These are phyloP conservation scores for Corylus heterophylla DNA, from an alignment of 306 rosid genomes.

Conservation along the genomic window DNA sequence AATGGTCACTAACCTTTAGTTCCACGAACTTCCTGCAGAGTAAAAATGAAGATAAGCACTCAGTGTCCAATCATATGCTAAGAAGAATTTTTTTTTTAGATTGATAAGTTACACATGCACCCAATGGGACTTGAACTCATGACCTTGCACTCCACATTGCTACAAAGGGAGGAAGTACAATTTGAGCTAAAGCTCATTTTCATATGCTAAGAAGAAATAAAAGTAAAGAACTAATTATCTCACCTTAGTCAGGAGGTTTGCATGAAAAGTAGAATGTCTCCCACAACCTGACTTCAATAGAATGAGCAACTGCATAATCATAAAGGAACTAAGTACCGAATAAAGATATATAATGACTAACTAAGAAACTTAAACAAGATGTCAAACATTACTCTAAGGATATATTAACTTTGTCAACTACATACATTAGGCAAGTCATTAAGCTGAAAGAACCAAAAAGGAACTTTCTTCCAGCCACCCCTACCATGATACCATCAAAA, in stretches of 20 bases:
- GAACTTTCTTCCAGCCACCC: background rate
- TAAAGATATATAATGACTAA: background rate
- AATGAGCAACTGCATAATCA: slow-evolving; percentile 34
- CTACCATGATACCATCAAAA: background rate
- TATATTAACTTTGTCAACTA: background rate
- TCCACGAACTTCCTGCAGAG: slow-evolving; percentile 53
- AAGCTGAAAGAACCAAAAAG: background rate
- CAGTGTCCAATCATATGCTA: slow-evolving; percentile 6
- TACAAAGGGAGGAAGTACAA: too few species aligned
- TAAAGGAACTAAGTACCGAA: background rate
- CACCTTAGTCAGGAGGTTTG: slow-evolving; percentile 37
- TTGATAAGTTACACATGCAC: too few species aligned
- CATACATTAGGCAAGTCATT: background rate
- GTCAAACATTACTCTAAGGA: background rate
- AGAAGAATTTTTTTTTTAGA: background rate
- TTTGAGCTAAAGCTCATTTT: too few species aligned
- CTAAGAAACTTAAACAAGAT: background rate
- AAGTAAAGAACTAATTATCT: slow-evolving; percentile 16
- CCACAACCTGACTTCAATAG: slow-evolving; percentile 21
- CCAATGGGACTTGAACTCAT: too few species aligned
- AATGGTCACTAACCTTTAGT: slow-evolving; percentile 46
- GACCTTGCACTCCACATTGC: too few species aligned
- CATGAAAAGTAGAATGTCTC: slow-evolving; percentile 18
- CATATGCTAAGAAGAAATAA: background rate
- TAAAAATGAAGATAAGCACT: slow-evolving; percentile 11